Percentiles rank a stretch among this genome's conserved stretches.
Conservation (phyloP, 257 asterid genomes). For the Fraxinus excelsior region DNA sequence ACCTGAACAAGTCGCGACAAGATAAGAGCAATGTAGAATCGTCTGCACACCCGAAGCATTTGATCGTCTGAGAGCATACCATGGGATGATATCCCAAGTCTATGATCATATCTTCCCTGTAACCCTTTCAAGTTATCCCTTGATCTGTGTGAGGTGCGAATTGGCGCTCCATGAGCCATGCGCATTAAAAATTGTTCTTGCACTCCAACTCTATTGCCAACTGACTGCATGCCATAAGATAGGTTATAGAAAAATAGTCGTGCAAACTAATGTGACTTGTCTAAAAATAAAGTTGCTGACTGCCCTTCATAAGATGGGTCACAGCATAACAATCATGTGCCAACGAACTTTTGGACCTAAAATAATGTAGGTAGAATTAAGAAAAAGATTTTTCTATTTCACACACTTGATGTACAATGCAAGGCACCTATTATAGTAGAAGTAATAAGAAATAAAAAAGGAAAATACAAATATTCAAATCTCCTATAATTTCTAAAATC, state of each 20-base stretch:
- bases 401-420: too few relatives aligned
- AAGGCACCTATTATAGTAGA: too few relatives aligned
- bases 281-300: constrained; percentile 13
- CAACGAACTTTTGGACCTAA: too few relatives aligned
- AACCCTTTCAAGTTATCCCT: constrained; percentile 54
- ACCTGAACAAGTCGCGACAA: constrained; percentile 96
- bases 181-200: constrained; percentile 96
- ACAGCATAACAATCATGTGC: too few relatives aligned
- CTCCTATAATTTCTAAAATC: too few relatives aligned
- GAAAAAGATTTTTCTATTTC: too few relatives aligned
- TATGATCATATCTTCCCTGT: constrained; percentile 47
- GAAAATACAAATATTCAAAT: too few relatives aligned
- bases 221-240: constrained; percentile 68
- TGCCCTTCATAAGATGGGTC: too few relatives aligned
- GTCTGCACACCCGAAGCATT: constrained; percentile 81
- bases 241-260: constrained; percentile 14
- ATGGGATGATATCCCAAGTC: constrained; percentile 40
- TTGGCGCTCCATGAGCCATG: constrained; percentile 98
- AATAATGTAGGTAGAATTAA: too few relatives aligned
- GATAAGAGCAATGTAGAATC: constrained; percentile 91
- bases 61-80: constrained; percentile 72
- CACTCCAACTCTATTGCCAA: constrained; percentile 94
- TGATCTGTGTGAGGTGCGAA: constrained; percentile 49
- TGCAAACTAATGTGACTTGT: neutral
- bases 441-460: too few relatives aligned